Base-by-base conservation (phyloP, 2,329 filamentous ascomycete genomes). In the Balansia obtecta region DNA sequence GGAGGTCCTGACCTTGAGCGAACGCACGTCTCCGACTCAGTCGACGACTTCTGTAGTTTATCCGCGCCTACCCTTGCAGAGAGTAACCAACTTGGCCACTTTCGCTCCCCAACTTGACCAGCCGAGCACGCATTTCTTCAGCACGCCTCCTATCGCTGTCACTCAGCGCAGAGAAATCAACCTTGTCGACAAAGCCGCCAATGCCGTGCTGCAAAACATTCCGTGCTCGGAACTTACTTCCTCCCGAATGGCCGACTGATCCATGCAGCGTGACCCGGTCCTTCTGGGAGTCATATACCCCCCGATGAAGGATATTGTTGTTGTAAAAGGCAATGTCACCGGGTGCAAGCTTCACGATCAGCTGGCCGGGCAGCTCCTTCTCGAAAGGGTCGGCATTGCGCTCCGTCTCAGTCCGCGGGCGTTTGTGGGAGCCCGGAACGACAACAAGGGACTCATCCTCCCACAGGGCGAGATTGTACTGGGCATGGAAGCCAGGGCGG, bases 241-340 rank as follows among this genome's bases (percentile, higher is more conserved):
- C 81, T 2, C 64, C 66, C 0, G 70, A 70, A 57, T 82, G 76
- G 1, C 85, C 85, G 45, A 86, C 83, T 50, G 79, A 84, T 7
- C 85, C 85, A 65, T 88, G 85, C 59, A 88, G 66, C 53, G 84
- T 88, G 72, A 84, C 76, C 22, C 85, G 69, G 67, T 87, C 82
- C 57, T 70, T 75, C 1, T 39, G 58, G 12, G 68, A 66, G 55
- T 75, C 69, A 63, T 88, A 89, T 30, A 79, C 78, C 1, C 85
- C 85, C 4, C 85, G 71, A 60, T 88, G 85, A 55, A 94, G 64
- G 55, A 95, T 94, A 64, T 95, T 94, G 62, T 90, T 94, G 65
- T 95, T 82, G 63, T 95, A 95, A 60, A 95, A 95, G 41, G 86
- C 86, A 15, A 85, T 80, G 66, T 95, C 88, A 0, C 88, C 88